These are phyloP conservation scores for Tremellales sp. DNA, from an alignment of 1,284 basidiomycete genomes.

Conservation along the genomic window DNA sequence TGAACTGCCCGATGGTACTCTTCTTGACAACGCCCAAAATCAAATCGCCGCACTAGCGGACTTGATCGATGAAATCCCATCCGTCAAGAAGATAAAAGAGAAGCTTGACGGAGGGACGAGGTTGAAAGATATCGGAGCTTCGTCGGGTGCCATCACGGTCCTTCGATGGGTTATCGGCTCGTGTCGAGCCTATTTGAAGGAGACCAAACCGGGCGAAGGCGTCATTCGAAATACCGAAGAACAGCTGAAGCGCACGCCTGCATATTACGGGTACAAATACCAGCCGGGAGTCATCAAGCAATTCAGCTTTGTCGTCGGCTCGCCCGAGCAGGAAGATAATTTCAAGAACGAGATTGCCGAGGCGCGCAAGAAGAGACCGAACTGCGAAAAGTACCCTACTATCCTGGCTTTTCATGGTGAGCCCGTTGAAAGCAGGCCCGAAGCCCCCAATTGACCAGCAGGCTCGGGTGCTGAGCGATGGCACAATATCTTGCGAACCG, in stretches of 20 bases:
- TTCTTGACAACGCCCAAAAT: neutral
- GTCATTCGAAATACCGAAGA: conserved; percentile 5
- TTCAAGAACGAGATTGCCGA: conserved; percentile 19
- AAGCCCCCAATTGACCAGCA: no score
- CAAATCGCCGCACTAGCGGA: conserved; percentile 13
- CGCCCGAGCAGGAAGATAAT: conserved; percentile 21
- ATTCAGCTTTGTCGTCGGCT: conserved; percentile 27
- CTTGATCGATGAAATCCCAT: conserved; percentile 21
- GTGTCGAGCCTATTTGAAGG: conserved; percentile 25
- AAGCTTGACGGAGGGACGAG: conserved; percentile 10
- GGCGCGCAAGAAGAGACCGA: conserved; percentile 8
- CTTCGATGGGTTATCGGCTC: conserved; percentile 27
- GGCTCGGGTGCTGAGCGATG: conserved; percentile 19
- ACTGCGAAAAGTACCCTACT: conserved; percentile 16
- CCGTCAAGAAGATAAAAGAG: conserved; percentile 14
- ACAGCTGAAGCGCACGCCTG: neutral
- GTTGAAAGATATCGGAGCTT: conserved; percentile 7
- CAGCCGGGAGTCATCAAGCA: conserved; percentile 11
- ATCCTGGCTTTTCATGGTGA: conserved; percentile 27
- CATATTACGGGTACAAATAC: neutral
- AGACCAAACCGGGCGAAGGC: conserved; percentile 17
- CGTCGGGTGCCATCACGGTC: conserved; percentile 15
- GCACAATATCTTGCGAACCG: conserved; percentile 28
- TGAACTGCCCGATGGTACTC: neutral
- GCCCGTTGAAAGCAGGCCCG: neutral